These are phyloP conservation scores for Croton setiger DNA, from an alignment of 441 rosid genomes.

Conservation along the genomic window DNA sequence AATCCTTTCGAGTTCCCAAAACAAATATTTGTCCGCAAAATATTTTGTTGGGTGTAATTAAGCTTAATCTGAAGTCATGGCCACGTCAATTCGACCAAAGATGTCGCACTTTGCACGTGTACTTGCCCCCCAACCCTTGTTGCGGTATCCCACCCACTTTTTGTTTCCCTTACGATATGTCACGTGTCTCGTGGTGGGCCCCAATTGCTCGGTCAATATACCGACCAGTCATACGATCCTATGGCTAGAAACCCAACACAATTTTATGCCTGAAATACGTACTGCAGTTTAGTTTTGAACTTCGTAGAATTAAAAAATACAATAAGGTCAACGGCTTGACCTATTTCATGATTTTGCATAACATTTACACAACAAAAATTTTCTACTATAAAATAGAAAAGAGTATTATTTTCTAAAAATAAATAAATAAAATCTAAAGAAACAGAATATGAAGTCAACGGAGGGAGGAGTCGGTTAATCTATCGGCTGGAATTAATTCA, in stretches of 20 bases:
- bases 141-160: constrained; percentile 23
- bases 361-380: neutral
- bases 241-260: constrained; percentile 19
- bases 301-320: neutral
- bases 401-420: neutral
- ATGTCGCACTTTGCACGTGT: constrained; percentile 36
- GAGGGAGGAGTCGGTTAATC: constrained; percentile 8
- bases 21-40: constrained; percentile 5
- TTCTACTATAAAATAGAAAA: neutral
- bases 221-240: constrained; percentile 16
- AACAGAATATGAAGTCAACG: constrained; percentile 2
- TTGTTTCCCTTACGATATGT: constrained; percentile 16
- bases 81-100: constrained; percentile 38
- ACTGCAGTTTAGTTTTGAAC: too few relatives aligned
- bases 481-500: neutral
- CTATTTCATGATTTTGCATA: constrained; percentile 3
- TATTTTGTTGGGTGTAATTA: constrained; percentile 19
- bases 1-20: neutral
- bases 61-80: constrained; percentile 25
- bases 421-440: neutral
- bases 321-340: constrained; percentile 9
- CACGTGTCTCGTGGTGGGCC: constrained; percentile 27
- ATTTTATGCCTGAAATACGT: neutral
- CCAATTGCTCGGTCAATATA: constrained; percentile 25
- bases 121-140: constrained; percentile 20